These are phyloP conservation scores for Kwoniella bestiolae DNA, from an alignment of 768 basidiomycete genomes.

Conservation along the genomic window DNA sequence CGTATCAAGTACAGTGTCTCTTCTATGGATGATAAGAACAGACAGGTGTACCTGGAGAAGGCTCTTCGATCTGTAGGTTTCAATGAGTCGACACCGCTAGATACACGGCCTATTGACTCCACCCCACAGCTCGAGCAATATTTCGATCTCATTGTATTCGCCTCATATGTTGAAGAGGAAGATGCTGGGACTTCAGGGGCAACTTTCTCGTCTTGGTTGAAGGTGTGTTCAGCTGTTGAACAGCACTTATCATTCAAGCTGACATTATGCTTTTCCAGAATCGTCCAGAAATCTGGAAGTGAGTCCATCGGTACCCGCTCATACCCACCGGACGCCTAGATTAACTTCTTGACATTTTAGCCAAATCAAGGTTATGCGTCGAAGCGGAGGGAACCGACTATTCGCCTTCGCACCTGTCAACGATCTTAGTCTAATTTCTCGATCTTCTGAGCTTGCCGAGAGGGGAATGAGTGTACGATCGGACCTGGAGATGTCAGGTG, in stretches of 20 bases:
- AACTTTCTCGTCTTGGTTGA: slow-evolving; percentile 85
- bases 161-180: slow-evolving; percentile 76
- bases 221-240: slow-evolving; percentile 61
- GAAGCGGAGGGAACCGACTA: slow-evolving; percentile 75
- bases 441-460: slow-evolving; percentile 42
- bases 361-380: slow-evolving; percentile 83
- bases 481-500: slow-evolving; percentile 73
- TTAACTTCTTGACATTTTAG: slow-evolving; percentile 58
- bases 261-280: slow-evolving; percentile 58
- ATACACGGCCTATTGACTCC: slow-evolving; percentile 2
- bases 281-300: slow-evolving; percentile 93
- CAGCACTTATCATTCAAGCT: not conserved
- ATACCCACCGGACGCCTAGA: not conserved
- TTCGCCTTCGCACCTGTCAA: slow-evolving; percentile 90
- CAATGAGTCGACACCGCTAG: not conserved
- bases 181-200: slow-evolving; percentile 63
- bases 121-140: slow-evolving; percentile 53
- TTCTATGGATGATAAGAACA: slow-evolving; percentile 67
- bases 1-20: slow-evolving; percentile 85
- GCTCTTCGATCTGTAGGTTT: slow-evolving; percentile 47
- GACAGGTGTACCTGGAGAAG: slow-evolving; percentile 55
- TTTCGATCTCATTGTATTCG: slow-evolving; percentile 93
- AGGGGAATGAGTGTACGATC: slow-evolving; percentile 59
- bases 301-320: slow-evolving; percentile 49
- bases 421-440: slow-evolving; percentile 68